These are phyloP conservation scores for Polytrichum formosum DNA, from an alignment of 225 moss, liverwort and hornwort species.

Conservation along the genomic window DNA sequence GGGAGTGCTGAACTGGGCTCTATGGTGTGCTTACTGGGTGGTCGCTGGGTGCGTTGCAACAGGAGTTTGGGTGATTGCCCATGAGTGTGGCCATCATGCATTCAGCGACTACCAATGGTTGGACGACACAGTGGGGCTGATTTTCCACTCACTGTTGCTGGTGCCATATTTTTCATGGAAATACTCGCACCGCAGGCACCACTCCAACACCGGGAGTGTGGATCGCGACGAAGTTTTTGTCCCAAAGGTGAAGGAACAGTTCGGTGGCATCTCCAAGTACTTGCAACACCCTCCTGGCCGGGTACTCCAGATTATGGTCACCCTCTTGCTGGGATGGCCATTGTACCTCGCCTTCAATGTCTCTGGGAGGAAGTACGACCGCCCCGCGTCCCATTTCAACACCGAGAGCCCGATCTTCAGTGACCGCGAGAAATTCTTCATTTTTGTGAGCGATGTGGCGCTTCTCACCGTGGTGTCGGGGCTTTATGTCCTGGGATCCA, in stretches of 20 bases:
- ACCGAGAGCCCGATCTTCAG: constrained; percentile 81
- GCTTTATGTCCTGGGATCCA: constrained; percentile 40
- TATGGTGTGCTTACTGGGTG: constrained; percentile 72
- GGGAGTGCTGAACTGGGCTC: constrained; percentile 48
- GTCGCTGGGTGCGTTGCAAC: constrained; percentile 75
- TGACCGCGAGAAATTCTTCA: constrained; percentile 64
- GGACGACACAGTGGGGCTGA: constrained; percentile 76
- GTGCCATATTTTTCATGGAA: constrained; percentile 99
- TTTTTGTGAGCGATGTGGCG: constrained; percentile 72
- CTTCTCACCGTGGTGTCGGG: constrained; percentile 45
- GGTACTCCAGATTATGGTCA: constrained; percentile 38
- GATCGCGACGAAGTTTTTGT: constrained; percentile 94
- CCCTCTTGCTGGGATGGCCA: constrained; percentile 83
- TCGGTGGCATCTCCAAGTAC: constrained; percentile 22
- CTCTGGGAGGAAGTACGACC: constrained; percentile 73
- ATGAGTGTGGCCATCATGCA: constrained; percentile 95
- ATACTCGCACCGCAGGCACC: constrained; percentile 89
- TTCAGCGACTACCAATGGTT: constrained; percentile 95
- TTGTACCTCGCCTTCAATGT: constrained; percentile 65
- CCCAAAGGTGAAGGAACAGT: constrained; percentile 52
- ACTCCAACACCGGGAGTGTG: constrained; percentile 84
- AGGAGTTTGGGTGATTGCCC: constrained; percentile 89
- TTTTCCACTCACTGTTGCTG: constrained; percentile 74
- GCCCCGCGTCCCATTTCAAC: constrained; percentile 67
- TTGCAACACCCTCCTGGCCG: constrained; percentile 64